These are phyloP conservation scores for Gremmenia infestans DNA, from an alignment of 2,329 filamentous ascomycete species.

Conservation along the genomic window DNA sequence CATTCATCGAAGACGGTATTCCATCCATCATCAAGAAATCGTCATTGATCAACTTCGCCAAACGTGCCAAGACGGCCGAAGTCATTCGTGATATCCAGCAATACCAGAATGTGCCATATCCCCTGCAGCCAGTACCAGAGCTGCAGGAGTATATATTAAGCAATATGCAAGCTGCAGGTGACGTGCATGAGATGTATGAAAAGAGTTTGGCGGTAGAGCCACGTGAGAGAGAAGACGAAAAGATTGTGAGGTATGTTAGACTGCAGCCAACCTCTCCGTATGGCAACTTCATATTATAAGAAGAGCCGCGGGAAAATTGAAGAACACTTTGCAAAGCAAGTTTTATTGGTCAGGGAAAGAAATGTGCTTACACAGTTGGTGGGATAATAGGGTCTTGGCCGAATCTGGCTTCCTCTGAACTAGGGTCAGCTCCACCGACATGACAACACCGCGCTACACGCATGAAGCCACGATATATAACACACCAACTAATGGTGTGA, in stretches of 20 bases:
- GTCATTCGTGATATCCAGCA: conserved; percentile 98
- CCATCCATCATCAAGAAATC: conserved; percentile 95
- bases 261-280: conserved; percentile 16
- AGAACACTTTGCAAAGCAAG: conserved; percentile 16
- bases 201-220: conserved; percentile 91
- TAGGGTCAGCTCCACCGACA: conserved; percentile 2
- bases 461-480: conserved; percentile 15
- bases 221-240: conserved; percentile 94
- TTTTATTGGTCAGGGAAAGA: conserved; percentile 12
- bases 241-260: conserved; percentile 76
- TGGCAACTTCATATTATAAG: conserved; percentile 17
- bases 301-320: conserved; percentile 9
- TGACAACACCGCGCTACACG: conserved; percentile 6
- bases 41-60: conserved; percentile 96
- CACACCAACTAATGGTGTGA: conserved; percentile 15
- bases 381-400: conserved; percentile 47
- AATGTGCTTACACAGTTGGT: conserved; percentile 26
- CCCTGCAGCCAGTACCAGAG: conserved; percentile 81
- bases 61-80: conserved; percentile 94
- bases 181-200: conserved; percentile 99
- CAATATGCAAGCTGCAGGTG: conserved; percentile 91
- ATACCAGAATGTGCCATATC: conserved; percentile 97
- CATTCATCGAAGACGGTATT: conserved; percentile 98
- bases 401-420: conserved; percentile 54
- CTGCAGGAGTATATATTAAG: conserved; percentile 94